Conservation (phyloP, 345 rosid genomes). For the Salix koriyanagi region DNA sequence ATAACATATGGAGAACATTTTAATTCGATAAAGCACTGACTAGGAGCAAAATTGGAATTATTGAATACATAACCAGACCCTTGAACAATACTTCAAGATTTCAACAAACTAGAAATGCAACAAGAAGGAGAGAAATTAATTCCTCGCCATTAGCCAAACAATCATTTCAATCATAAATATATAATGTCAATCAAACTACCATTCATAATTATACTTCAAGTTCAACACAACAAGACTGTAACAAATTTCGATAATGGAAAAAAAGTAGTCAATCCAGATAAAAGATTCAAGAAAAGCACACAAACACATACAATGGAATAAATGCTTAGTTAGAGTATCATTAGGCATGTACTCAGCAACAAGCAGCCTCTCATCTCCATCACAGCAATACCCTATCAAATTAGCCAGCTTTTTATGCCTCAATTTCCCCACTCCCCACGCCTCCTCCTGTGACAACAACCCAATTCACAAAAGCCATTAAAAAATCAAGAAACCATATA, state of each 20-base stretch:
- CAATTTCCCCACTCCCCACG: conserved; percentile 82
- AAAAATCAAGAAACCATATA: not conserved
- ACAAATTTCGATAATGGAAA: not conserved
- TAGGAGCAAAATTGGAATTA: conserved; percentile 3
- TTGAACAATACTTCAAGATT: conserved; percentile 2
- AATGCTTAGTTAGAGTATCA: conserved; percentile 94
- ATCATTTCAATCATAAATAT: not conserved
- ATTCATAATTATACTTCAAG: not conserved
- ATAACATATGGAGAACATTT: not conserved
- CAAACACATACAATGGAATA: conserved; percentile 69
- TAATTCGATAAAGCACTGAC: not conserved
- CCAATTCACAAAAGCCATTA: conserved; percentile 10
- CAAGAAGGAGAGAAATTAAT: not conserved
- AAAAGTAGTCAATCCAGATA: not conserved
- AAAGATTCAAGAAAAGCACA: not conserved
- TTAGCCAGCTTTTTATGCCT: conserved; percentile 78
- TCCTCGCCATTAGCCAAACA: not conserved
- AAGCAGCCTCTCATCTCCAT: conserved; percentile 94
- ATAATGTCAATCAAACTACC: not conserved
- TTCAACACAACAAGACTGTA: not conserved
- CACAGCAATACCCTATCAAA: conserved; percentile 96
- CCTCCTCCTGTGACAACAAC: conserved; percentile 65
- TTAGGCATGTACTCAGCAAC: conserved; percentile 98
- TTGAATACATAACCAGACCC: not conserved
- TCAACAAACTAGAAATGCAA: not conserved